Evolutionary conservation across 2,329 filamentous ascomycete genomes (phyloP).

Genomic region (Alternaria dauci): DNA sequence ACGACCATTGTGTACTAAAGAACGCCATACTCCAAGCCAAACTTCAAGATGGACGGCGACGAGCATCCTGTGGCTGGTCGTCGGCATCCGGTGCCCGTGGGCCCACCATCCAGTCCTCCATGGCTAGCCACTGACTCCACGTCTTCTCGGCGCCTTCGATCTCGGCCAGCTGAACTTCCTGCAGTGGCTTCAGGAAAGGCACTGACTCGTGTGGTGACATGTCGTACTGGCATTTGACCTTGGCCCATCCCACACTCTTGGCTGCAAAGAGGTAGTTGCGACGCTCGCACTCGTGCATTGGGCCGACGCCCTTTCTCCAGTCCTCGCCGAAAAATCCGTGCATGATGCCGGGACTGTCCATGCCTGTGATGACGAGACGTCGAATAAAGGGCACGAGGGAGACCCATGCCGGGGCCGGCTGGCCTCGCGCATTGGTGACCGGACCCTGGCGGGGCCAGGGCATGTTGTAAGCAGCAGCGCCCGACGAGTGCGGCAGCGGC

Average conservation of each 20-base stretch:
- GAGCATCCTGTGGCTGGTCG: conserved; percentile 33
- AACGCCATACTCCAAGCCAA: conserved; percentile 35
- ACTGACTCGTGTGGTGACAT: conserved; percentile 82
- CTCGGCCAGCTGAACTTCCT: conserved; percentile 77
- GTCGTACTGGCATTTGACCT: conserved; percentile 90
- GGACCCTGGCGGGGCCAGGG: conserved; percentile 55
- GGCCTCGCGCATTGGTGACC: conserved; percentile 48
- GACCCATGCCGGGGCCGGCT: conserved; percentile 58
- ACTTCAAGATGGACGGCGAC: conserved; percentile 33
- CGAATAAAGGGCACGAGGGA: conserved; percentile 89
- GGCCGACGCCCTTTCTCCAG: conserved; percentile 81
- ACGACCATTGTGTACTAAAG: conserved; percentile 22
- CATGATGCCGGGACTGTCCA: conserved; percentile 85
- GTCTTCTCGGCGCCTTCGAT: conserved; percentile 81
- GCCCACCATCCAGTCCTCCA: conserved; percentile 99
- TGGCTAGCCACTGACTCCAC: conserved; percentile 95
- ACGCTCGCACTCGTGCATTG: conserved; percentile 86
- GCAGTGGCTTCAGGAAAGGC: conserved; percentile 86
- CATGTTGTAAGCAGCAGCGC: conserved; percentile 45
- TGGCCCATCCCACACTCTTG: conserved; percentile 89
- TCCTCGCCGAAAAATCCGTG: conserved; percentile 98
- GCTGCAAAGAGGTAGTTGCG: conserved; percentile 95
- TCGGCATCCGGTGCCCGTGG: conserved; percentile 69
- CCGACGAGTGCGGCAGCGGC: conserved; percentile 42
- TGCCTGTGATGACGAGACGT: conserved; percentile 87